Evolutionary conservation across 106 monocot species (phyloP).

Genomic region (Vanilla planifolia): DNA sequence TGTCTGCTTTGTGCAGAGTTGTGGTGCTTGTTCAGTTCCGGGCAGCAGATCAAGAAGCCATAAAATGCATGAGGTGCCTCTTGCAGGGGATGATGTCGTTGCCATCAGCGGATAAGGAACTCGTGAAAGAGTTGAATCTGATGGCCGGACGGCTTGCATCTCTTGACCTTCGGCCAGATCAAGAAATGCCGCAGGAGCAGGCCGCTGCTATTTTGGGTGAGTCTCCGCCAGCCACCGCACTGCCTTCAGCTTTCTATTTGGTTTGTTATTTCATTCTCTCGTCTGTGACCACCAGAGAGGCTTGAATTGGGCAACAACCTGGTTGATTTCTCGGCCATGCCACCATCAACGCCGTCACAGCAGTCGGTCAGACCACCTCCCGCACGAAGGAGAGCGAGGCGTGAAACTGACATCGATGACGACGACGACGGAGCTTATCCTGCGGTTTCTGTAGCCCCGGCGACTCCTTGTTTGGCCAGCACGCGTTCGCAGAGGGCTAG

Average conservation of each 20-base stretch:
- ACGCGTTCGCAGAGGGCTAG: conserved; percentile 71
- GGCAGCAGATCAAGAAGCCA: conserved; percentile 51
- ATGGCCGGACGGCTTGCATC: conserved; percentile 58
- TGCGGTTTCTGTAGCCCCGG: conserved; percentile 4
- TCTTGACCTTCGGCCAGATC: conserved; percentile 52
- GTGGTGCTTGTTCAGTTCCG: conserved; percentile 42
- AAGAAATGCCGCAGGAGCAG: conserved; percentile 47
- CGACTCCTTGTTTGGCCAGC: conserved; percentile 25
- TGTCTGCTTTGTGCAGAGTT: conserved; percentile 54
- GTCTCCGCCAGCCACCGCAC: no score
- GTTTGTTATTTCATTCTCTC: not conserved
- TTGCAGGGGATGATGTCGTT: conserved; percentile 36
- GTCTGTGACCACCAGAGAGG: conserved; percentile 25
- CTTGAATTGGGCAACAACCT: conserved; percentile 42
- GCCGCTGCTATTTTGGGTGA: conserved; percentile 38
- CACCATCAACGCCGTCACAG: conserved; percentile 53
- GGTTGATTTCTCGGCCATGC: conserved; percentile 13
- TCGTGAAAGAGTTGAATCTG: conserved; percentile 45
- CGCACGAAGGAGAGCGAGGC: conserved; percentile 32
- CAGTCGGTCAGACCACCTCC: conserved; percentile 40
- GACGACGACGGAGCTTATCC: conserved; percentile 16
- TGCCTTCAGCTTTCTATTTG: not conserved
- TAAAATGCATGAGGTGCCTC: conserved; percentile 79
- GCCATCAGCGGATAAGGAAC: conserved; percentile 47
- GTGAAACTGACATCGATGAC: conserved; percentile 10